These are phyloP conservation scores for Lyophyllum decastes DNA, from an alignment of 768 basidiomycete genomes.

Conservation along the genomic window DNA sequence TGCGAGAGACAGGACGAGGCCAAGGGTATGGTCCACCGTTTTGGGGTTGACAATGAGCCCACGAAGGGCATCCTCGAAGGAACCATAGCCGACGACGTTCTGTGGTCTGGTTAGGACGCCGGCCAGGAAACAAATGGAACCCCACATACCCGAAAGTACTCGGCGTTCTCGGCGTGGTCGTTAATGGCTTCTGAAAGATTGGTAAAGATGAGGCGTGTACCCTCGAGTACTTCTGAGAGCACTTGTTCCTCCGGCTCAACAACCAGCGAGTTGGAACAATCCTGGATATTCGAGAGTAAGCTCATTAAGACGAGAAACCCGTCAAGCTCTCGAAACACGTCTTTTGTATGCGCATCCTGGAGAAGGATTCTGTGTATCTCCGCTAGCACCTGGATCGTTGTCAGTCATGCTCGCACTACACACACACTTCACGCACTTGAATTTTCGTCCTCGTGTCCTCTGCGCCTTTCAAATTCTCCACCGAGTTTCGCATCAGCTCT, in stretches of 20 bases:
- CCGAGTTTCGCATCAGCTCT: conserved; percentile 66
- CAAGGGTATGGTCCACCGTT: conserved; percentile 58
- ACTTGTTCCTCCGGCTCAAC: conserved; percentile 39
- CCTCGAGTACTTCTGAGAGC: conserved; percentile 46
- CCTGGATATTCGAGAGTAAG: conserved; percentile 61
- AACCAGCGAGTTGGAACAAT: conserved; percentile 29
- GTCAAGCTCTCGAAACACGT: conserved; percentile 79
- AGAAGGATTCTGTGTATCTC: conserved; percentile 71
- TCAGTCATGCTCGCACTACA: background rate
- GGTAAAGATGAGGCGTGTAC: conserved; percentile 59
- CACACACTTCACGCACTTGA: conserved; percentile 44
- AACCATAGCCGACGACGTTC: conserved; percentile 64
- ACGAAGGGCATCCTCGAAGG: conserved; percentile 59
- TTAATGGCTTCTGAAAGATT: conserved; percentile 67
- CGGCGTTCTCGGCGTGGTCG: conserved; percentile 53
- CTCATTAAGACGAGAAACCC: conserved; percentile 79
- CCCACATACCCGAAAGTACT: conserved; percentile 65
- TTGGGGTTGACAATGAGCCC: conserved; percentile 47
- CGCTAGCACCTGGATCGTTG: conserved; percentile 48
- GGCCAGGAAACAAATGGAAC: background rate
- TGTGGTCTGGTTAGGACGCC: conserved; percentile 24
- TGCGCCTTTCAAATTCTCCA: conserved; percentile 69
- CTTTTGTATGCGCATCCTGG: conserved; percentile 66
- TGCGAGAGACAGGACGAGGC: conserved; percentile 68
- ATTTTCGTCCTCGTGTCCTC: conserved; percentile 45